Evolutionary conservation across 139 green algal genomes (phyloP).

Genomic region (Coelastrella sp.): DNA sequence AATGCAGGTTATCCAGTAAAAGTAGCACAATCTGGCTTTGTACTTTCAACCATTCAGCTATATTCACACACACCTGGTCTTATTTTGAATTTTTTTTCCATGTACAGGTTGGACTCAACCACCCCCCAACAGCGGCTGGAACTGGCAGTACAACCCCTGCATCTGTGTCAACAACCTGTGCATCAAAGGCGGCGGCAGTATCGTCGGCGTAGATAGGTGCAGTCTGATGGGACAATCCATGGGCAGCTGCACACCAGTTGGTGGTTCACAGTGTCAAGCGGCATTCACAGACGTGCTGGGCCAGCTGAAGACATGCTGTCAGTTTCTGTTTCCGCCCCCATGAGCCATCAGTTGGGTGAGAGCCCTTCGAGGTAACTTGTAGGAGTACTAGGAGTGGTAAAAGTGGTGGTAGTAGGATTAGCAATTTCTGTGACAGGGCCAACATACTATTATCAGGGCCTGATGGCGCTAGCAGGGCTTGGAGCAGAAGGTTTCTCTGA

Average conservation of each 20-base stretch:
- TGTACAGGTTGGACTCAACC: not conserved
- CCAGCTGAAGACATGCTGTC: not conserved
- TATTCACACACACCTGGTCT: not conserved
- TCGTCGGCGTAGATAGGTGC: not conserved
- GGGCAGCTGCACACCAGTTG: constrained; percentile 15
- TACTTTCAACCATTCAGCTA: not conserved
- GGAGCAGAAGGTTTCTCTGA: too few species aligned
- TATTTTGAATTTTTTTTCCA: too few species aligned
- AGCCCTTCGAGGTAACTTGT: too few species aligned
- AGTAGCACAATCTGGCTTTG: not conserved
- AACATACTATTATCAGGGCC: too few species aligned
- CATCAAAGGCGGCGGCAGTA: not conserved
- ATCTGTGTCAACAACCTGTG: constrained; percentile 12
- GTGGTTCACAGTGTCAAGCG: not conserved
- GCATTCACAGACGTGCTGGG: not conserved
- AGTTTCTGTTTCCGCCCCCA: not conserved
- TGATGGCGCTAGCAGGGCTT: too few species aligned
- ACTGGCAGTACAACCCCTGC: constrained; percentile 10
- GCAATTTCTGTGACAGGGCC: too few species aligned
- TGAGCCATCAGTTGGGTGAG: too few species aligned
- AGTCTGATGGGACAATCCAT: not conserved
- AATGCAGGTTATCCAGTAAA: too few species aligned
- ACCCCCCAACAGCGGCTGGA: not conserved
- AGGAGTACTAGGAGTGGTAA: too few species aligned
- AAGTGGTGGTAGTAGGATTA: too few species aligned